Percentiles rank a stretch among this genome's conserved stretches.
These are phyloP conservation scores for Exserohilum rostratum DNA, from an alignment of 2,329 filamentous ascomycete species.

Conservation along the genomic window DNA sequence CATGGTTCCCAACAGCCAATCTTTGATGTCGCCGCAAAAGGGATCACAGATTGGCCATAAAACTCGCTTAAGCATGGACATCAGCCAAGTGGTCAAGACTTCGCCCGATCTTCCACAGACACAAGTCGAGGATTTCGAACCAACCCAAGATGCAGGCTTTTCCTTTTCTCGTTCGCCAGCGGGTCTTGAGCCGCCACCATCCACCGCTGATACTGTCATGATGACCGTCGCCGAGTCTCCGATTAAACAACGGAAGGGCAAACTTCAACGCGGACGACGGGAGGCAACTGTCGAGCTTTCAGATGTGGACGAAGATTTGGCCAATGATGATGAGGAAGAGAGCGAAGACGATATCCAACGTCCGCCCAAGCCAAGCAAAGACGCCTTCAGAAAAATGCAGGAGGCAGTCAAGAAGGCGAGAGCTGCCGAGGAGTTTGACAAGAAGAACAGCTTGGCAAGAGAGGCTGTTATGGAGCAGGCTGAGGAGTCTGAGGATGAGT, in stretches of 20 bases:
- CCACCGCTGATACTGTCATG: conserved; percentile 74
- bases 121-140: conserved; percentile 73
- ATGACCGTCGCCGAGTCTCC: conserved; percentile 67
- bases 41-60: conserved; percentile 23
- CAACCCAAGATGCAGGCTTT: conserved; percentile 82
- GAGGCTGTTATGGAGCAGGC: conserved; percentile 89
- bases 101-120: conserved; percentile 53
- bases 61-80: conserved; percentile 38
- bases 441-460: conserved; percentile 84
- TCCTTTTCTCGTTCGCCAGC: conserved; percentile 71
- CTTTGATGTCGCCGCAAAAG: conserved; percentile 35
- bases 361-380: conserved; percentile 46
- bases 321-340: conserved; percentile 23
- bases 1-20: conserved; percentile 64
- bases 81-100: conserved; percentile 46
- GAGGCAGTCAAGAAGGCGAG: conserved; percentile 65
- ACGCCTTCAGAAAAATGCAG: conserved; percentile 74
- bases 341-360: conserved; percentile 39
- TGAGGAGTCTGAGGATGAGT: conserved; percentile 97
- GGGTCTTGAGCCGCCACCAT: conserved; percentile 65
- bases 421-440: conserved; percentile 67
- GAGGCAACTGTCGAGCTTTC: conserved; percentile 50
- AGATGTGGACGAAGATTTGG: conserved; percentile 53
- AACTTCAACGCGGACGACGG: conserved; percentile 55
- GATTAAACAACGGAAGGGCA: conserved; percentile 65